Evolutionary conservation across 2,329 filamentous ascomycete genomes (phyloP), one percentile per base, ranked within the genome.

Genomic region (Fusarium miscanthi): DNA sequence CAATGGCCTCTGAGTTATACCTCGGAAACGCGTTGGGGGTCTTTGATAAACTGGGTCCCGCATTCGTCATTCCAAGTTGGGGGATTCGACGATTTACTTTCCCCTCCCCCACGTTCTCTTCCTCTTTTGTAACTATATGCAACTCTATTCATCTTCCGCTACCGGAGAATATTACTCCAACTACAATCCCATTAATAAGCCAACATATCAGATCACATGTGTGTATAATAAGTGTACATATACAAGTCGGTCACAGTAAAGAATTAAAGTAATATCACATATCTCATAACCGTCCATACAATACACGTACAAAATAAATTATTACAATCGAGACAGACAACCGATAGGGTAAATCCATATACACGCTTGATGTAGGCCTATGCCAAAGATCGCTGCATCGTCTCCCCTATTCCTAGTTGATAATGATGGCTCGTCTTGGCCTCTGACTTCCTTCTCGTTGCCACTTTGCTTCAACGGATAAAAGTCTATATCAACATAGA

Each of bases 261-360:
- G n/a, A 23, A 23, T 9, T 19, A 23, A 52, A 51, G 25, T 30
- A 35, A 10, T 6, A 35, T 51, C 41, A 27, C 46, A 51, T 63
- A 11, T 62, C 27, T 61, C 43, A 23, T 46, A 17, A 37, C 27
- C 53, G 43, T 64, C 30, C 46, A 30, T 62, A 48, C 27, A 48
- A 16, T 69, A 72, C 53, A 60, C 49, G 63, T 73, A 72, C 70
- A 73, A 69, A 77, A 67, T 74, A 75, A 68, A 61, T 74, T 77
- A 77, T 74, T 78, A 77, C 76, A 78, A 63, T 76, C 69, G 71
- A 75, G 65, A 62, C 72, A 58, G 72, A 73, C 63, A 66, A 63
- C 62, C 69, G 76, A 76, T 66, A 69, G 73, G 70, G 63, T 65
- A 74, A 70, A 63, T 75, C 54, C 71, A 70, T 71, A 68, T 66